phyloP scores from a whole-genome alignment of 2,329 filamentous ascomycete genomes.

The Colletotrichum limetticola region DNA sequence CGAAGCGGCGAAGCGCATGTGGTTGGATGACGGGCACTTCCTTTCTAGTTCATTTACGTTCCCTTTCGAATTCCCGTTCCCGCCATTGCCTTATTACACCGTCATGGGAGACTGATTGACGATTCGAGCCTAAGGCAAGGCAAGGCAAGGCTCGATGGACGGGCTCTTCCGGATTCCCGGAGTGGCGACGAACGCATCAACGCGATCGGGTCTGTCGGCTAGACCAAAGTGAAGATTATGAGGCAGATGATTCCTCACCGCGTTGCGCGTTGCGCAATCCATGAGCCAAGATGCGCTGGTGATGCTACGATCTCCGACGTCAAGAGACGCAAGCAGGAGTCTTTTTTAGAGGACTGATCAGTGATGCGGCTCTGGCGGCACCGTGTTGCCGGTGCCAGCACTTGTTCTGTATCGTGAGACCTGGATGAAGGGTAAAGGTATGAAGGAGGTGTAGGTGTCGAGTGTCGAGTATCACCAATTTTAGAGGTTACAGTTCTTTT shows the following conservation, averaged over 20 bases:
- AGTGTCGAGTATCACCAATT: conserved; percentile 8
- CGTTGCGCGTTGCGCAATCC: conserved; percentile 22
- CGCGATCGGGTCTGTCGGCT: not conserved
- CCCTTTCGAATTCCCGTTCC: not conserved
- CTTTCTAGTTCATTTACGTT: not conserved
- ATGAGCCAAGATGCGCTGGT: not conserved
- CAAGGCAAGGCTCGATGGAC: too few species aligned
- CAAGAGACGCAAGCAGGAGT: conserved; percentile 10
- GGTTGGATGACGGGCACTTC: not conserved
- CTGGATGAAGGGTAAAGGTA: not conserved
- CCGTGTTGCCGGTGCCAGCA: not conserved
- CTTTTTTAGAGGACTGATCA: not conserved
- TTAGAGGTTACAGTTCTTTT: not conserved
- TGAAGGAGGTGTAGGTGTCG: not conserved
- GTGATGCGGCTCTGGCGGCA: conserved; percentile 26
- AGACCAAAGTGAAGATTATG: not conserved
- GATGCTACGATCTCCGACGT: not conserved
- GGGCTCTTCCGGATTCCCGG: not conserved
- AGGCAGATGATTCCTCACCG: not conserved
- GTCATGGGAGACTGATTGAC: not conserved
- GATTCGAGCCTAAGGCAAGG: not conserved
- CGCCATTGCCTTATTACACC: not conserved
- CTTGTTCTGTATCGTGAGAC: not conserved
- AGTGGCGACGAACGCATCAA: not conserved
- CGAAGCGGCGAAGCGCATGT: not conserved